A percentile compares a stretch with the other conserved stretches of the same genome.
Conservation (phyloP, 2,329 filamentous ascomycete species). For the Tolypocladium ovalisporum region DNA sequence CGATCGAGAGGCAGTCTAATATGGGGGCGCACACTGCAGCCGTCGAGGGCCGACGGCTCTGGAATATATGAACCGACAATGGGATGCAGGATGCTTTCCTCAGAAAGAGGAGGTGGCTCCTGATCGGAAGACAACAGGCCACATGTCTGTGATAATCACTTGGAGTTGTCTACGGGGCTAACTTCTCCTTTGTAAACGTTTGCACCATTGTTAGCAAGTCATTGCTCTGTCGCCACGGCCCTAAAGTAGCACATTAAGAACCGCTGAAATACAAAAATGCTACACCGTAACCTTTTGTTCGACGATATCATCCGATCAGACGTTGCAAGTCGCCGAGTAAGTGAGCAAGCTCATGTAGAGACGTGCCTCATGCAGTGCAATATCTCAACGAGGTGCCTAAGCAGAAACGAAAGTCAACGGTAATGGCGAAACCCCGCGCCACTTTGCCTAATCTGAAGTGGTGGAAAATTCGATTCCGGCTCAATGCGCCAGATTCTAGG, state of each 20-base stretch:
- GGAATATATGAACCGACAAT: constrained; percentile 15
- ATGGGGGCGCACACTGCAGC: constrained; percentile 7
- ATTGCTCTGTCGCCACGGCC: background rate
- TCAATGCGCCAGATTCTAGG: too few relatives aligned
- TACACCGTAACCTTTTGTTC: too few relatives aligned
- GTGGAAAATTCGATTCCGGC: too few relatives aligned
- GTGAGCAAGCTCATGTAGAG: background rate
- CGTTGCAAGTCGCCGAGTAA: background rate
- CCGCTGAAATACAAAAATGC: too few relatives aligned
- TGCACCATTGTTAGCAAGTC: background rate
- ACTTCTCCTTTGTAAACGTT: background rate
- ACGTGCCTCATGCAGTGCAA: background rate
- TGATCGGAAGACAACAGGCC: constrained; percentile 23
- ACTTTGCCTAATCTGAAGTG: too few relatives aligned
- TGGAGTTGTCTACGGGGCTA: constrained; percentile 3
- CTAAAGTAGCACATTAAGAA: background rate
- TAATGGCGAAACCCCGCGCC: too few relatives aligned
- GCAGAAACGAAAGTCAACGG: too few relatives aligned
- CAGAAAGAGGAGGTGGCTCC: constrained; percentile 6
- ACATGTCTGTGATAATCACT: constrained; percentile 18
- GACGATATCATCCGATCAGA: too few relatives aligned
- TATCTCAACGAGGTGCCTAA: background rate
- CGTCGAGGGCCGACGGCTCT: constrained; percentile 7
- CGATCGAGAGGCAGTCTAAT: constrained; percentile 12
- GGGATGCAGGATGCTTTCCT: constrained; percentile 6